Base-by-base conservation (phyloP, 495 filamentous ascomycete species). In the Friedmanniomyces endolithicus region DNA sequence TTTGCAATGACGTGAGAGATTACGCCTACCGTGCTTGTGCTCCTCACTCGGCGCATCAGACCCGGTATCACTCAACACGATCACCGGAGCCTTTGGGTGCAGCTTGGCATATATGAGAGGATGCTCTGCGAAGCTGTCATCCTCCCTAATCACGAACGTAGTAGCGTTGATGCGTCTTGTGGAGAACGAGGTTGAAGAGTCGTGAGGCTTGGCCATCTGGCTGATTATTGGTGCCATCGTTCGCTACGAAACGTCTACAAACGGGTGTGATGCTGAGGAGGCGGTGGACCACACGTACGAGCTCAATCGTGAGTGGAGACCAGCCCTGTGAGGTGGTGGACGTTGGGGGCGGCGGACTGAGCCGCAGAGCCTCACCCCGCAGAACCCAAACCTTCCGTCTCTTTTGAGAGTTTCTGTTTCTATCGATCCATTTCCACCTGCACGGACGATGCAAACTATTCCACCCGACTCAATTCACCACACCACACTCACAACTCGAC, bases 31-130 rank as follows among this genome's bases (percentile, higher is more conserved):
- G 20, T 55, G 1, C 23, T 33, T 37, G 27, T 60, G 53, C 53
- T 56, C 37, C 35, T 64, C 39, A 16, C 40, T 50, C 29, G 64
- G 59, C 39, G 43, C 57, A 50, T 67, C 66, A 56, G 65, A 70
- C 16, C 71, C 68, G 11, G 70, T 70, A 48, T 72, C 70, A 14
- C 64, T 64, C 14, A 68, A 25, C 1, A 69, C 44, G 20, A 72
- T 57, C 40, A 71, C 39, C 14, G 65, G 51, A 22, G 60, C 58
- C 9, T 63, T 25, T 14, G 64, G 47, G 39, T 64, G 65, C 9
- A 68, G 31, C 48, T 73, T 73, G 34, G 69, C 65, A 50, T 71
- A 72, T 19, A 73, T 70, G 58, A 71, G 59, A 0, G 70, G 71
- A 48, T 68, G 64, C 50, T 73, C 71, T 22, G 55, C 57, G 54